Base-by-base conservation (phyloP, 1,139 yeast genomes). In the Blastobotrys aristatus region DNA sequence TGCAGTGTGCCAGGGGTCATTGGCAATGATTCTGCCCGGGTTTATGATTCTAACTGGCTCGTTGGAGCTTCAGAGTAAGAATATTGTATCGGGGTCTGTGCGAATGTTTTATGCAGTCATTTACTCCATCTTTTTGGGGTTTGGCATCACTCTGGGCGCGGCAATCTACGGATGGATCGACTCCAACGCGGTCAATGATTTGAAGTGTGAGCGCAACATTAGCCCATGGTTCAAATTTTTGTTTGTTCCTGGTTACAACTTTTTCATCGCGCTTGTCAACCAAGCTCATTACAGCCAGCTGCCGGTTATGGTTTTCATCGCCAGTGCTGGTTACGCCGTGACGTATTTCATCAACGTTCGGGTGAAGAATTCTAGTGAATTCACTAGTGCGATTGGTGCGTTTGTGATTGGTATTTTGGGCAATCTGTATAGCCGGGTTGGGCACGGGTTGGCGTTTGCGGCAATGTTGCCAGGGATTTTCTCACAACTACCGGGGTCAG, bases 381-480 rank as follows among this genome's bases (percentile, higher is more conserved):
- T 89, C 58, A 87, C 95, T 1, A 84, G 96, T 0, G 85, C 95
- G 17, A 75, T 89, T 51, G 96, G 96, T 20, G 94, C 97, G 0
- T 88, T 90, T 61, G 82, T 87, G 26, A 84, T 90, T 58, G 97
- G 97, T 2, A 71, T 90, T n/a, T 65, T 87, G 58, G 96, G 96
- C 31, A 90, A 90, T 61, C 69, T 88, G 49, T 90, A 90, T 65
- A 86, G 96, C 1, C 79, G 97, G 61, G 65, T 88, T 6, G 83
- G 94, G 59, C 87, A 84, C 61, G 96, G 97, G n/a, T 77, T 90
- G 70, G 96, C 97, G 0, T 95, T 90, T 32, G 83, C 95, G 34
- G 95, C 96, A 4, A 90, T 90, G 95, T 69, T 90, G 50, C 97
- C 97, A 0, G 97, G 94, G 0, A 88, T 90, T 47, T 89, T 90